Evolutionary conservation across 805 yeast genomes (phyloP).

Genomic region (Saccharomycopsis synnaedendra): DNA sequence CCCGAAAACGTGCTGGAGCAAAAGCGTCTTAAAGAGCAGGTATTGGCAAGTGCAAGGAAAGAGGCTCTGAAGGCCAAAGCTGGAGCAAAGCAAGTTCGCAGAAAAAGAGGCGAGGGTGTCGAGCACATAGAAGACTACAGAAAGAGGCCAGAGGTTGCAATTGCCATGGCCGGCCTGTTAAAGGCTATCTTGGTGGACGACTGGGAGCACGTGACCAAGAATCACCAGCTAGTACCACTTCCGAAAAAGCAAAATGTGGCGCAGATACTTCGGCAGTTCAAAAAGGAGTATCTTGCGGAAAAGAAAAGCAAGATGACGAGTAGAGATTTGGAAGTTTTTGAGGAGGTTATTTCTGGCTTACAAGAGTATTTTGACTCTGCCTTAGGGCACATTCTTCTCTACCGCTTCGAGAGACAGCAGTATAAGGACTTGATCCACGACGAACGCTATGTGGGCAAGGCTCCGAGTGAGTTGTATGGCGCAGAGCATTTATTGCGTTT

Average conservation of each 20-base stretch:
- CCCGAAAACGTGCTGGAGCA: slow-evolving; percentile 59
- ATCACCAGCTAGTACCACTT: slow-evolving; percentile 53
- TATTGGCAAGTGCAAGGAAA: slow-evolving; percentile 23
- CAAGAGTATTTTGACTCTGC: slow-evolving; percentile 63
- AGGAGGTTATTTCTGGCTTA: slow-evolving; percentile 65
- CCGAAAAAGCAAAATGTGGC: slow-evolving; percentile 50
- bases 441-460: slow-evolving; percentile 24
- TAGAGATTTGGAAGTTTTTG: slow-evolving; percentile 37
- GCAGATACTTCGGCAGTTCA: slow-evolving; percentile 43
- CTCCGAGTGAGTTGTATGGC: slow-evolving; percentile 51
- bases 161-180: slow-evolving; percentile 52
- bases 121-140: slow-evolving; percentile 22
- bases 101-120: slow-evolving; percentile 22
- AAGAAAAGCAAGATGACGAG: slow-evolving; percentile 21
- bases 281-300: slow-evolving; percentile 18
- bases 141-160: slow-evolving; percentile 30
- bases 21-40: slow-evolving; percentile 44
- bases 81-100: slow-evolving; percentile 11
- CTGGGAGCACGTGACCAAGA: slow-evolving; percentile 86
- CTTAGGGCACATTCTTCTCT: slow-evolving; percentile 56
- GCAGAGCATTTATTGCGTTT: slow-evolving; percentile 73
- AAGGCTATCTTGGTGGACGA: slow-evolving; percentile 75
- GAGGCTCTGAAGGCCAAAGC: not conserved
- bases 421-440: slow-evolving; percentile 38
- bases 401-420: slow-evolving; percentile 71